phyloP scores from a whole-genome alignment of 129 eudicot genomes.

The Tagetes patula region DNA sequence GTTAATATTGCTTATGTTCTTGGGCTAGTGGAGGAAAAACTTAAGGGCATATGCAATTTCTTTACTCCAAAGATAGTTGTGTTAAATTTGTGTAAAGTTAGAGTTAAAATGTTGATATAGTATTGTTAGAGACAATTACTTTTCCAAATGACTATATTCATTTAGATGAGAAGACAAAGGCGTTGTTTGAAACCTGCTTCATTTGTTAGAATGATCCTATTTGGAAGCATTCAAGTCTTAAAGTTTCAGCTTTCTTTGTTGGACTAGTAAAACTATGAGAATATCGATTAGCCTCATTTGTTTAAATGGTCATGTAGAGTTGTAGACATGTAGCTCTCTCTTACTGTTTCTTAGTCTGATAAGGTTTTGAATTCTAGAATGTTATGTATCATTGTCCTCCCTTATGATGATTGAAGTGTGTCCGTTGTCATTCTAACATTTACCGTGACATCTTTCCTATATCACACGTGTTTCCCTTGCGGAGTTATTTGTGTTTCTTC shows the following conservation, averaged over 20 bases:
- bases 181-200: slow-evolving; percentile 12
- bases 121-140: not conserved
- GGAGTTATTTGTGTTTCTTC: not conserved
- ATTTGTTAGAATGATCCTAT: not conserved
- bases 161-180: not conserved
- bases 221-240: not conserved
- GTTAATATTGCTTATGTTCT: too few species aligned
- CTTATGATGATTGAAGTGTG: not conserved
- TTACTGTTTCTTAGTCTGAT: not conserved
- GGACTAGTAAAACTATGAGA: not conserved
- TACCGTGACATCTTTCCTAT: not conserved
- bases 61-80: not conserved
- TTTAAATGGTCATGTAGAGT: not conserved
- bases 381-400: not conserved
- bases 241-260: not conserved
- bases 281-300: not conserved
- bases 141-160: not conserved
- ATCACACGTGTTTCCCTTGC: not conserved
- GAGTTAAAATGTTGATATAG: not conserved
- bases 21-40: not conserved
- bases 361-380: not conserved
- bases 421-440: not conserved
- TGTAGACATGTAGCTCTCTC: not conserved
- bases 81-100: not conserved
- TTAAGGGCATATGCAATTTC: not conserved